A percentile compares a stretch with the other conserved stretches of the same genome.
These are phyloP conservation scores for Chaetomiaceae sp. DNA, from an alignment of 2,329 filamentous ascomycete species.

Conservation along the genomic window DNA sequence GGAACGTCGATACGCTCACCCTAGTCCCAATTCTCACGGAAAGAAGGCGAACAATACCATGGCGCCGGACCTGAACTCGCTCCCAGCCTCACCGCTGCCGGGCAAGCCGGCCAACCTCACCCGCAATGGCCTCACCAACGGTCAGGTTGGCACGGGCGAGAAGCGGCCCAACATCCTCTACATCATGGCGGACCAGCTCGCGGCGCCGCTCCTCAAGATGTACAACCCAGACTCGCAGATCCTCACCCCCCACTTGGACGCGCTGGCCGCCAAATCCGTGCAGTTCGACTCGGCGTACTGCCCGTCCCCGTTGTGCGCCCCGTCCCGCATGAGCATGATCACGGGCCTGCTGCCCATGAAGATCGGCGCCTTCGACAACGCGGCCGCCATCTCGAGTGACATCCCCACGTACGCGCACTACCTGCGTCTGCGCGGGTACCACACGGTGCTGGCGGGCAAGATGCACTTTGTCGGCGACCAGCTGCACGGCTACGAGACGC, in stretches of 20 bases:
- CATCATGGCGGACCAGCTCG: conserved; percentile 96
- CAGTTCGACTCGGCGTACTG: conserved; percentile 94
- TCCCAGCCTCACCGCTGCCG: conserved; percentile 51
- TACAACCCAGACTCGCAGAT: conserved; percentile 86
- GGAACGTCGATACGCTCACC: neutral
- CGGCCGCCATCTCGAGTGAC: conserved; percentile 75
- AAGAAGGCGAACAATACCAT: conserved; percentile 37
- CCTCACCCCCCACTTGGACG: conserved; percentile 86
- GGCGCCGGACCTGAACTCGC: conserved; percentile 71
- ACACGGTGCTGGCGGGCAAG: conserved; percentile 87
- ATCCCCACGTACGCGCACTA: conserved; percentile 92
- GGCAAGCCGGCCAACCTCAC: conserved; percentile 20
- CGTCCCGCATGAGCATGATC: conserved; percentile 91
- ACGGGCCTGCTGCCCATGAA: conserved; percentile 86
- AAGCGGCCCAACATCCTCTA: conserved; percentile 75
- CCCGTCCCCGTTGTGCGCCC: conserved; percentile 86
- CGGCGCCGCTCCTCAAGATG: conserved; percentile 85
- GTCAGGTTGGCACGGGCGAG: conserved; percentile 16
- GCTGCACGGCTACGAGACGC: conserved; percentile 87
- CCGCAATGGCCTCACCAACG: conserved; percentile 19
- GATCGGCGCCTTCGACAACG: conserved; percentile 90
- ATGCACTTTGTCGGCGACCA: conserved; percentile 98
- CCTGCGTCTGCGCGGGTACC: conserved; percentile 76
- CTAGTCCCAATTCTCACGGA: neutral
- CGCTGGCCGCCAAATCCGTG: conserved; percentile 73